Conservation (phyloP, 352 stramenopile species). For the Phytopythium mirpurense region DNA sequence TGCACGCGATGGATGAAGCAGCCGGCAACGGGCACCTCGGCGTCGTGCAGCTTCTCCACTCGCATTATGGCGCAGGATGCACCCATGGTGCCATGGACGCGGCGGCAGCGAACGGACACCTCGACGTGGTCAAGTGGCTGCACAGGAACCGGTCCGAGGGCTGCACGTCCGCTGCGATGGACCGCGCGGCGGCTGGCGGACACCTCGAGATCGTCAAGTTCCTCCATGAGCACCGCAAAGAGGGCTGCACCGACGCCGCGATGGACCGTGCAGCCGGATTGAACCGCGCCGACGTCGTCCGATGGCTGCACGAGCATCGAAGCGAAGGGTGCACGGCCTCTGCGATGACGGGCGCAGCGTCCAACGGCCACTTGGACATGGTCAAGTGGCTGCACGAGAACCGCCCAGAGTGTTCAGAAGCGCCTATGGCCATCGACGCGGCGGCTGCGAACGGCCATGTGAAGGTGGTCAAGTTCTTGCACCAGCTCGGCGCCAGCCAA, state of each 20-base stretch:
- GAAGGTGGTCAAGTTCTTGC: slow-evolving; percentile 22
- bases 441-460: slow-evolving; percentile 25
- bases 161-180: slow-evolving; percentile 14
- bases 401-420: slow-evolving; percentile 21
- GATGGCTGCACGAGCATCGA: slow-evolving; percentile 14
- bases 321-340: slow-evolving; percentile 26
- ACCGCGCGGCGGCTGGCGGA: slow-evolving; percentile 11
- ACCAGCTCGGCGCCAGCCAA: slow-evolving; percentile 11
- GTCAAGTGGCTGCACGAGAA: slow-evolving; percentile 28
- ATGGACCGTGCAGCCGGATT: background rate
- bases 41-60: too few species aligned
- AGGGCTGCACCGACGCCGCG: slow-evolving; percentile 19
- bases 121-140: slow-evolving; percentile 13
- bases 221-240: slow-evolving; percentile 5
- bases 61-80: too few species aligned
- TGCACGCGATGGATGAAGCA: background rate
- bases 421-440: slow-evolving; percentile 19
- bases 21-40: too few species aligned
- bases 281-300: slow-evolving; percentile 10
- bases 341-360: slow-evolving; percentile 20
- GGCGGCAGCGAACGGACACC: slow-evolving; percentile 6
- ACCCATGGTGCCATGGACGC: too few species aligned
- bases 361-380: slow-evolving; percentile 23
- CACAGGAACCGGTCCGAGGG: slow-evolving; percentile 17
- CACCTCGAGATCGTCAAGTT: slow-evolving; percentile 24